A percentile compares a stretch with the other conserved stretches of the same genome.
phyloP scores from a whole-genome alignment of 352 stramenopile species.

The Globisporangium nagaii region DNA sequence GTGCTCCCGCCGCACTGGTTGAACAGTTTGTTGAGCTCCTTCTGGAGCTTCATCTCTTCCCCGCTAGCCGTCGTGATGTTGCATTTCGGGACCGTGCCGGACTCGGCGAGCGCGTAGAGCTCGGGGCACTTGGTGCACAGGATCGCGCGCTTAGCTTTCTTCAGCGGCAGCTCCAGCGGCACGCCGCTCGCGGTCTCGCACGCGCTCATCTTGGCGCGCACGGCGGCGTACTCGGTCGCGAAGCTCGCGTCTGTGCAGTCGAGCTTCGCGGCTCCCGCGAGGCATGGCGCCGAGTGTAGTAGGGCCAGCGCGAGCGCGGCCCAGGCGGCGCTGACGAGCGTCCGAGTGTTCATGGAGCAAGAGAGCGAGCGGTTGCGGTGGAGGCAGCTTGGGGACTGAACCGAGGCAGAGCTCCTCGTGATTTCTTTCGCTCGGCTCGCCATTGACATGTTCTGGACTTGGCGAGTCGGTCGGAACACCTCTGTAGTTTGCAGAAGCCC shows the following conservation, averaged over 20 bases:
- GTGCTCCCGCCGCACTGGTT: background rate
- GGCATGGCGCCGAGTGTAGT: background rate
- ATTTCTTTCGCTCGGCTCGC: too few relatives aligned
- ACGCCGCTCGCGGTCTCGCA: background rate
- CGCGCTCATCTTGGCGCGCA: background rate
- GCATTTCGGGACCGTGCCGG: background rate
- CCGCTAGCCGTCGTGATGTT: background rate
- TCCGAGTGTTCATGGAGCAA: background rate
- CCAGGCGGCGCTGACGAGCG: background rate
- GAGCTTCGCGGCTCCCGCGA: background rate
- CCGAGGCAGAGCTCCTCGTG: too few relatives aligned
- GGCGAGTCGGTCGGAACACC: too few relatives aligned
- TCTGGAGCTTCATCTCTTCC: background rate
- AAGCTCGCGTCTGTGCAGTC: background rate
- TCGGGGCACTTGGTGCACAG: background rate
- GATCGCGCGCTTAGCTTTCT: background rate
- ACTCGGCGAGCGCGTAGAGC: background rate
- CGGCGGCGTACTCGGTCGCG: background rate
- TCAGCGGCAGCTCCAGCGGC: background rate
- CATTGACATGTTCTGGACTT: too few relatives aligned
- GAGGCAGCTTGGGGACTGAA: too few relatives aligned
- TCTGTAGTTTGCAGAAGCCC: too few relatives aligned
- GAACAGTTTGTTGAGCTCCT: background rate
- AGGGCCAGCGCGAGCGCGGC: background rate
- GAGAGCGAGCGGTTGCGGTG: background rate